Conservation (phyloP, 352 stramenopile species). For the Nothophytophthora sp. region DNA sequence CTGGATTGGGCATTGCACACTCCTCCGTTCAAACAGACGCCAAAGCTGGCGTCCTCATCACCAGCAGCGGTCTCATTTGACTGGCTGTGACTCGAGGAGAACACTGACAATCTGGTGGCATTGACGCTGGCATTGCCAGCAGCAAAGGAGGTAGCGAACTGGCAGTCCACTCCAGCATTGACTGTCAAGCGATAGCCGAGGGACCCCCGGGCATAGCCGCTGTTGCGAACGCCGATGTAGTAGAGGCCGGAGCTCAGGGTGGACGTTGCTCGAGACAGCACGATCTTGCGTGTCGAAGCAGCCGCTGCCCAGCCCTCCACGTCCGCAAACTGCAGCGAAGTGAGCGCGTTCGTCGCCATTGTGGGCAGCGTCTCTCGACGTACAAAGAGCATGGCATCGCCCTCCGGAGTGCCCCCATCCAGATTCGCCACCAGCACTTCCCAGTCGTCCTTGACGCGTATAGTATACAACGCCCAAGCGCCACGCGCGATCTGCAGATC, state of each 20-base stretch:
- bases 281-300: slow-evolving; percentile 44
- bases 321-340: slow-evolving; percentile 59
- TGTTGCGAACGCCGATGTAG: slow-evolving; percentile 79
- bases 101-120: slow-evolving; percentile 8
- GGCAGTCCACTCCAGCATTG: slow-evolving; percentile 50
- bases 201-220: slow-evolving; percentile 45
- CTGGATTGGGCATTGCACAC: slow-evolving; percentile 51
- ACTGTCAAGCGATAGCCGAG: slow-evolving; percentile 60
- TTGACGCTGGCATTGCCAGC: slow-evolving; percentile 12
- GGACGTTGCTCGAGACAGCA: slow-evolving; percentile 54
- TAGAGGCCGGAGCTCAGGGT: slow-evolving; percentile 74
- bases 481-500: slow-evolving; percentile 49
- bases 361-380: slow-evolving; percentile 64
- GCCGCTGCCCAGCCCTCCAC: slow-evolving; percentile 45
- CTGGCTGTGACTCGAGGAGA: slow-evolving; percentile 7
- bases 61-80: neutral
- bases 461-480: slow-evolving; percentile 63
- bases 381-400: slow-evolving; percentile 77
- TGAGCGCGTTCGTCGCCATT: slow-evolving; percentile 8
- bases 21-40: slow-evolving; percentile 47
- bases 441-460: slow-evolving; percentile 60
- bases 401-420: slow-evolving; percentile 29
- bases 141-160: slow-evolving; percentile 11
- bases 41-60: slow-evolving; percentile 14
- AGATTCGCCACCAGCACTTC: slow-evolving; percentile 56